Base-by-base conservation (phyloP, 805 yeast genomes). In the Candida easanensis region DNA sequence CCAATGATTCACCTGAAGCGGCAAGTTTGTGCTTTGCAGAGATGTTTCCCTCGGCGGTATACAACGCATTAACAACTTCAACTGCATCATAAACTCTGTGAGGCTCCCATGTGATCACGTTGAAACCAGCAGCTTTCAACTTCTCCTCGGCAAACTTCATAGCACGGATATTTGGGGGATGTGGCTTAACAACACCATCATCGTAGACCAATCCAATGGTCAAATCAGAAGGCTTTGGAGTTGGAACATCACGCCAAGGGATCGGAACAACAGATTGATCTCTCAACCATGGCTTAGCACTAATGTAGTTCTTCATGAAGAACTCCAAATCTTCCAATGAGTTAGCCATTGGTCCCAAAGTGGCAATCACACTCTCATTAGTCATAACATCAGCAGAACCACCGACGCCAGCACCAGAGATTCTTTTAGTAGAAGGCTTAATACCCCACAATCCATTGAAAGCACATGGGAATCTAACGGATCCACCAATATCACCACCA, bases 401-500 rank as follows among this genome's bases (percentile, higher is more conserved):
- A 21, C 39, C 35, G n/a, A 48, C 40, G 9, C 73, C 62, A 25
- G 54, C 54, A 22, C 53, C 52, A 5, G 75, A 64, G 41, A 79
- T 62, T 59, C 88, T 71, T 55, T 74, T 71, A 4, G 79, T 66
- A 9, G 82, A 66, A 27, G 86, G 85, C 52, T 84, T 74, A 47
- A 82, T 60, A 18, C 85, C 86, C 51, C 66, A 77, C 38, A 71
- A 54, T 18, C 84, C 84, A 27, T 76, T 69, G 52, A 74, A 79
- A 0, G 85, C 85, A 25, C 84, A 82, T 4, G 88, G 88, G 18
- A 71, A 75, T 48, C 88, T 70, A 42, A 82, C 77, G 10, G 82
- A 74, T 1, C 88, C 88, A 46, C 88, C 88, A 47, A 82, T 82
- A 59, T 82, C 88, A 22, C 83, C 72, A 26, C 86, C 85, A 30